Evolutionary conservation across 768 basidiomycete genomes (phyloP).

Genomic region (Leccinum aurantiacum): DNA sequence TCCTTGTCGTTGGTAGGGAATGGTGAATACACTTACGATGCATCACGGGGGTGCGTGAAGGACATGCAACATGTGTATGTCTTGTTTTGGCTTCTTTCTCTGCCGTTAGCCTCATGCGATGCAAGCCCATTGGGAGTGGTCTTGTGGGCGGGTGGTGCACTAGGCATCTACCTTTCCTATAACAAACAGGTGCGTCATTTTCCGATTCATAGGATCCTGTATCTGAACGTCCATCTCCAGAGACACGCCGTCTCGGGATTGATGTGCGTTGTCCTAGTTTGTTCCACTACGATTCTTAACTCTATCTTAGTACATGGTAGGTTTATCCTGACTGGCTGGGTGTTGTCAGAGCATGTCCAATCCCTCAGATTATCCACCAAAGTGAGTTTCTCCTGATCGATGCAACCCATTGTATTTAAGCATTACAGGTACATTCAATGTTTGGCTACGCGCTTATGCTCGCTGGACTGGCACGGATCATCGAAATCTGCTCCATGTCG

Average conservation of each 20-base stretch:
- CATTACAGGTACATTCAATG: slow-evolving; percentile 66
- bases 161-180: too few relatives aligned
- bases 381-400: slow-evolving; percentile 39
- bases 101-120: too few relatives aligned
- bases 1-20: too few relatives aligned
- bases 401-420: neutral
- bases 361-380: slow-evolving; percentile 80
- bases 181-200: too few relatives aligned
- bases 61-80: too few relatives aligned
- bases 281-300: neutral
- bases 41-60: too few relatives aligned
- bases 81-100: too few relatives aligned
- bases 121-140: too few relatives aligned
- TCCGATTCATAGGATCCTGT: too few relatives aligned
- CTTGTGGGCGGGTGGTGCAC: too few relatives aligned
- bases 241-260: slow-evolving; percentile 73
- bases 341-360: slow-evolving; percentile 89
- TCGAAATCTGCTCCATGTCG: slow-evolving; percentile 82
- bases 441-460: slow-evolving; percentile 85
- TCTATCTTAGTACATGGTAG: slow-evolving; percentile 37
- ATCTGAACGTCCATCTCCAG: too few relatives aligned
- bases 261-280: slow-evolving; percentile 51
- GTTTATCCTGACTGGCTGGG: slow-evolving; percentile 90
- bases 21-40: too few relatives aligned
- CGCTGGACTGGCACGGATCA: slow-evolving; percentile 74